These are phyloP conservation scores for Sugiyamaella marilandica DNA, from an alignment of 805 yeast genomes.

Conservation along the genomic window DNA sequence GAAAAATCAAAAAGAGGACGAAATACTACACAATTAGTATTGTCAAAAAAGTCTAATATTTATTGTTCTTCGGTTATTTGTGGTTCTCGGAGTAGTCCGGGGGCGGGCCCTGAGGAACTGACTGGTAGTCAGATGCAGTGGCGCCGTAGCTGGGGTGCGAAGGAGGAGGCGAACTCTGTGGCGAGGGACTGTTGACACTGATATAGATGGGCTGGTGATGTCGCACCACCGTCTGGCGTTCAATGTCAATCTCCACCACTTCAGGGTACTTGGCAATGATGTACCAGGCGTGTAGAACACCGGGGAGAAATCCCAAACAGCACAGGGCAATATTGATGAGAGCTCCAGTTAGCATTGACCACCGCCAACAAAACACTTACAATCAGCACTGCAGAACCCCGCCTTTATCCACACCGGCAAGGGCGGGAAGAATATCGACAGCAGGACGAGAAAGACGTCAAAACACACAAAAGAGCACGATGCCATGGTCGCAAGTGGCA, in stretches of 20 bases:
- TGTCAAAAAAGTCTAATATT: background rate
- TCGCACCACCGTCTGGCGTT: conserved; percentile 8
- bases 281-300: conserved; percentile 71
- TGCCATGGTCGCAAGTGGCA: conserved; percentile 1
- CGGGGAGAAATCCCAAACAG: conserved; percentile 69
- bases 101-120: conserved; percentile 10
- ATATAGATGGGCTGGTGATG: conserved; percentile 8
- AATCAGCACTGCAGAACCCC: conserved; percentile 69
- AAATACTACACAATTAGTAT: too few species aligned
- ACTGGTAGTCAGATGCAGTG: conserved; percentile 3
- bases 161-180: conserved; percentile 6
- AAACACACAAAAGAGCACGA: conserved; percentile 31
- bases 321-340: conserved; percentile 68
- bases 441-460: conserved; percentile 62
- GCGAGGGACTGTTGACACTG: conserved; percentile 4
- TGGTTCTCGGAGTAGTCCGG: conserved; percentile 11
- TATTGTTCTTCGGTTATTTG: background rate
- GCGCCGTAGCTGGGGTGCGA: conserved; percentile 1
- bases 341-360: conserved; percentile 11
- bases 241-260: conserved; percentile 27
- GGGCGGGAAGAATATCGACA: conserved; percentile 74
- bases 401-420: conserved; percentile 69
- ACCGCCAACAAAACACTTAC: conserved; percentile 18
- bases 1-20: too few species aligned
- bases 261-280: conserved; percentile 68